Conservation (phyloP, 148 eudicot genomes). For the Heliosperma pusillum region DNA sequence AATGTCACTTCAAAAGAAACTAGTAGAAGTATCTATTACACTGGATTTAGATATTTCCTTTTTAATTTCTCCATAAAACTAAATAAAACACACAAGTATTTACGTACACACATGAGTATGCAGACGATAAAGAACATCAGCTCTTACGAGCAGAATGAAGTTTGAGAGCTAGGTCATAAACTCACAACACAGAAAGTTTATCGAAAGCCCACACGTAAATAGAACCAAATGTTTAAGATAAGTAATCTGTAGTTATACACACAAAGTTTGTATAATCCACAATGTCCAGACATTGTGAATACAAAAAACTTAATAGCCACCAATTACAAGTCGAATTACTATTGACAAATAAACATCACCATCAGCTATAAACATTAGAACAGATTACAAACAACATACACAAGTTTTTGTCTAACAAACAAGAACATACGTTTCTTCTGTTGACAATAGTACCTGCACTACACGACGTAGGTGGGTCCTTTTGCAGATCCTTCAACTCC, state of each 20-base stretch:
- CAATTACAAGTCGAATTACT: neutral
- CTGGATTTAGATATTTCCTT: neutral
- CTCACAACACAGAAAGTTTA: neutral
- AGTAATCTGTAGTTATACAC: neutral
- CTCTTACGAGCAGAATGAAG: neutral
- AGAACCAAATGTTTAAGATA: no score
- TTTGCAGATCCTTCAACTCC: conserved; percentile 35
- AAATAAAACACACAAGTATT: neutral
- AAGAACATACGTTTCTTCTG: neutral
- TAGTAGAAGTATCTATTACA: neutral
- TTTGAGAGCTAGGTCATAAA: neutral
- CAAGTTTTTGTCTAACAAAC: neutral
- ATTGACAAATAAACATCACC: neutral
- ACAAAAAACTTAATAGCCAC: neutral
- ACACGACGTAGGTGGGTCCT: conserved; percentile 35
- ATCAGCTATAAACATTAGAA: neutral
- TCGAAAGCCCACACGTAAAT: no score
- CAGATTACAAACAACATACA: neutral
- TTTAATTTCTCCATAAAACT: neutral
- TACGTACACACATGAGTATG: neutral
- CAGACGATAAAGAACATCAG: neutral
- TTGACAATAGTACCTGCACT: conserved; percentile 27
- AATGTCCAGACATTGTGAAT: neutral
- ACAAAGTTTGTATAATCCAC: neutral
- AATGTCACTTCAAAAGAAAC: neutral